phyloP scores from a whole-genome alignment of 139 green algal species.

The Coccomyxa sp. region DNA sequence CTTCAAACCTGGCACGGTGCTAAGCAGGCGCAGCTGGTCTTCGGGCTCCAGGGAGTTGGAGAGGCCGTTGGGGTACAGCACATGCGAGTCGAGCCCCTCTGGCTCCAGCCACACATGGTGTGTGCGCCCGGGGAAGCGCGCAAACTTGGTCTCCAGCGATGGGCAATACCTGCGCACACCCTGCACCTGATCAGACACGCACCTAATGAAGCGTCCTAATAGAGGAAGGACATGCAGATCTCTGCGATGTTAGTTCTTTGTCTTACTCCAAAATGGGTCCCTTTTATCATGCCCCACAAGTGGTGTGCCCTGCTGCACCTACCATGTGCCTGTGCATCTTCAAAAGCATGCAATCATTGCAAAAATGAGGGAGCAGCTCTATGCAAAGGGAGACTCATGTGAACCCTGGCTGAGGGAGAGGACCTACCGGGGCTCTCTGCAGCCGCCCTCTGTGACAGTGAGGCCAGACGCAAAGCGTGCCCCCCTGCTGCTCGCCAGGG shows the following conservation, averaged over 20 bases:
- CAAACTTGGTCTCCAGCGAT: constrained; percentile 54
- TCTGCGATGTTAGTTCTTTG: no score
- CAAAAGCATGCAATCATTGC: background rate
- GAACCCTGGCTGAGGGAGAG: no score
- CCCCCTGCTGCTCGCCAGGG: constrained; percentile 28
- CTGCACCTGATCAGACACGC: no score
- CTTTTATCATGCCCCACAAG: no score
- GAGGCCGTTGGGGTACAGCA: constrained; percentile 60
- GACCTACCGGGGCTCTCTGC: constrained; percentile 33
- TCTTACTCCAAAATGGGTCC: no score
- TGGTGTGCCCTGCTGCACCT: no score
- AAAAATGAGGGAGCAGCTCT: background rate
- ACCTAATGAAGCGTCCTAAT: no score
- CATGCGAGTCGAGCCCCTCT: constrained; percentile 41
- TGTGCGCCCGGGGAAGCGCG: constrained; percentile 44
- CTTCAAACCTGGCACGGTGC: constrained; percentile 28
- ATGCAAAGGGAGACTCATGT: no score
- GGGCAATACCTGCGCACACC: constrained; percentile 38
- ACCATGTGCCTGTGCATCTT: background rate
- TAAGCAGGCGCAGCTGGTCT: constrained; percentile 41
- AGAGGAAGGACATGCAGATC: no score
- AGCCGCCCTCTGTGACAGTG: constrained; percentile 23
- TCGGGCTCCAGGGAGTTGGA: constrained; percentile 45
- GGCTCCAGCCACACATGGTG: constrained; percentile 66
- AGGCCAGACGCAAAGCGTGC: constrained; percentile 17